phyloP scores from a whole-genome alignment of 345 rosid genomes.

The Orychophragmus violaceus region DNA sequence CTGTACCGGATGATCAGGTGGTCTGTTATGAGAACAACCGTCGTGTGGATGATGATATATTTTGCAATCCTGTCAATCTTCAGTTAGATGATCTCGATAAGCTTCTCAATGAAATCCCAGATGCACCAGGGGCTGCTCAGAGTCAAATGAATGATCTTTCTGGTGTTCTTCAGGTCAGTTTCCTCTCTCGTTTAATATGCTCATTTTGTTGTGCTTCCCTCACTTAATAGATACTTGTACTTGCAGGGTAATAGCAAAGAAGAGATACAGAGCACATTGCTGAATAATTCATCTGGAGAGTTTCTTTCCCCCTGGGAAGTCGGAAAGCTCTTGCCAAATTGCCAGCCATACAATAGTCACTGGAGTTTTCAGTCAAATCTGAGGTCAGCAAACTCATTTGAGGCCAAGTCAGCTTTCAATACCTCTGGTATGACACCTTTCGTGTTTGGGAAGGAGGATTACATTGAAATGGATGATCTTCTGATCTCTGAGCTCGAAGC shows the following conservation, averaged over 20 bases:
- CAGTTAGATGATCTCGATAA: conserved; percentile 9
- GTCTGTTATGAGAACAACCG: not conserved
- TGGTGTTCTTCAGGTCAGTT: conserved; percentile 3
- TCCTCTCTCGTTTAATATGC: not conserved
- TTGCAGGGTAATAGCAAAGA: conserved; percentile 6
- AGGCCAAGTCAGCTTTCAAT: not conserved
- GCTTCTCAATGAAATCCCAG: conserved; percentile 2
- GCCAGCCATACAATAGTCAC: not conserved
- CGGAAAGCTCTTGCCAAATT: not conserved
- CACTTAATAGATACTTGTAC: not conserved
- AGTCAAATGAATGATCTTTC: not conserved
- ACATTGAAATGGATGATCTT: conserved; percentile 86
- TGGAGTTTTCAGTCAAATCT: not conserved
- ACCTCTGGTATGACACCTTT: conserved; percentile 5
- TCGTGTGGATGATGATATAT: not conserved
- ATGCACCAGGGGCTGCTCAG: not conserved
- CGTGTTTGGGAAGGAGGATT: conserved; percentile 41
- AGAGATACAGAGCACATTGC: conserved; percentile 8
- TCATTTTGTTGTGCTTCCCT: not conserved
- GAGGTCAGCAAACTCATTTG: not conserved
- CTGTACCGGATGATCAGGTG: not conserved
- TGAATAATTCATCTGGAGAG: not conserved
- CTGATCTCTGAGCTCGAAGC: conserved; percentile 31
- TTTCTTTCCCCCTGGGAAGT: not conserved
- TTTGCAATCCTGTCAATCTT: conserved; percentile 11